Base-by-base conservation (phyloP, 164 flowering plant genomes). In the Taxillus chinensis region DNA sequence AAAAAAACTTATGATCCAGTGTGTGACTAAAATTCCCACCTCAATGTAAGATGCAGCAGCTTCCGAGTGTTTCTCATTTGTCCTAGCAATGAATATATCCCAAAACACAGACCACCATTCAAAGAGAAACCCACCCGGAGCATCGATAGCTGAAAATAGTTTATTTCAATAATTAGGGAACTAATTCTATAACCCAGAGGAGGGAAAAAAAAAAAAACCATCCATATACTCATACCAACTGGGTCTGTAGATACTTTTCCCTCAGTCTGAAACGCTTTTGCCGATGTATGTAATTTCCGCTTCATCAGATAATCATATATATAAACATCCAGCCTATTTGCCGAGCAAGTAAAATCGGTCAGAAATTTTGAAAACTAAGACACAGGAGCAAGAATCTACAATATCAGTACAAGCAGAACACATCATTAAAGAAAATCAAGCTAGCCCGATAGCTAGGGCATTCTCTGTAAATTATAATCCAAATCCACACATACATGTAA, bases 31-130 rank as follows among this genome's bases (percentile, higher is more conserved):
- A 3, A 39, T 51, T 51, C 57, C 61, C 55, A 88, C 95, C 89
- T 82, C 87, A 59, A 82, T 73, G 71, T 82, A 86, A 61, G 91
- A 78, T 53, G 85, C 82, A 58, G 95, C 87, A 56, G 78, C 71
- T 37, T 83, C 85, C 6, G 95, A 83, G 68, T 82, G 89, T 59
- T 83, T 83, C 73, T 80, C 86, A 67, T 80, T 83, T 56, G 87
- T 80, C 67, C 90, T 73, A 39, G 96, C 88, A 63, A 88, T 84
- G 62, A 86, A 88, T 54, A 88, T 80, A 64, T 88, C 95, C 95
- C 95, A 88, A 60, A 88, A 87, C 8, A 88, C 95, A 15, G 95
- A 88, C 95, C 95, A 88, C 95, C 96, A 88, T 62, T 88, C 96
- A 43, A 81, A 84, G 4, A 88, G 83, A 76, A 88, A 88, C 5